phyloP scores from a whole-genome alignment of 2,329 filamentous ascomycete genomes.

The Colletotrichum lindemuthianum region DNA sequence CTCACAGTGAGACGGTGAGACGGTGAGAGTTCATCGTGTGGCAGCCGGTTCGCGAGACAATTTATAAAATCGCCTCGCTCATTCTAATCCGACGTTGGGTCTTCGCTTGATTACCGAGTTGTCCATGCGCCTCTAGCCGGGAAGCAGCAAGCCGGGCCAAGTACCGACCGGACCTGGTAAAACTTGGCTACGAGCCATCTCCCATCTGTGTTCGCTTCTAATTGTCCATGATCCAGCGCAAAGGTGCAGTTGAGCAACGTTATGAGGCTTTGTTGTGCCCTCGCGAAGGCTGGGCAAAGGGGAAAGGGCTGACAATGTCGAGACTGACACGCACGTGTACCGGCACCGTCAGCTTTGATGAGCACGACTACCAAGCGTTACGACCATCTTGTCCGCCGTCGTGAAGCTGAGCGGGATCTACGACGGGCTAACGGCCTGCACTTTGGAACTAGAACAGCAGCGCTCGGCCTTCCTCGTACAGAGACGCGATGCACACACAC shows the following conservation, averaged over 20 bases:
- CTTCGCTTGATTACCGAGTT: background rate
- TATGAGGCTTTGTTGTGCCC: background rate
- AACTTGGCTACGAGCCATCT: too few relatives aligned
- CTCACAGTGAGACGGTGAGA: conserved; percentile 1
- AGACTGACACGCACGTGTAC: conserved; percentile 19
- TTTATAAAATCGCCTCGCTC: conserved; percentile 22
- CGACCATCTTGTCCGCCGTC: conserved; percentile 15
- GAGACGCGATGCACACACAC: background rate
- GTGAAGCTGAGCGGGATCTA: conserved; percentile 28
- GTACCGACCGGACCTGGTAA: too few relatives aligned
- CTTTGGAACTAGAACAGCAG: conserved; percentile 29
- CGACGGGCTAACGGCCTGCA: conserved; percentile 31
- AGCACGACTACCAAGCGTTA: conserved; percentile 20
- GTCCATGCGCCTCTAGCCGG: background rate
- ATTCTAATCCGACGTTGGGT: conserved; percentile 16
- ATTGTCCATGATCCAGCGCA: too few relatives aligned
- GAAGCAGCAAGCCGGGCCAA: background rate
- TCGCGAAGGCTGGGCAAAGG: conserved; percentile 1
- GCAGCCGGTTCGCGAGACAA: conserved; percentile 20
- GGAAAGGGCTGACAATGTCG: background rate
- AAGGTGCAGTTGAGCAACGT: too few relatives aligned
- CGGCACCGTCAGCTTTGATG: conserved; percentile 24
- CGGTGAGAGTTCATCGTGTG: conserved; percentile 23
- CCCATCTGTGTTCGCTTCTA: too few relatives aligned
- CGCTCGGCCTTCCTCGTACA: conserved; percentile 31